phyloP scores from a whole-genome alignment of 352 stramenopile genomes.

The Pythium guiyangense region DNA sequence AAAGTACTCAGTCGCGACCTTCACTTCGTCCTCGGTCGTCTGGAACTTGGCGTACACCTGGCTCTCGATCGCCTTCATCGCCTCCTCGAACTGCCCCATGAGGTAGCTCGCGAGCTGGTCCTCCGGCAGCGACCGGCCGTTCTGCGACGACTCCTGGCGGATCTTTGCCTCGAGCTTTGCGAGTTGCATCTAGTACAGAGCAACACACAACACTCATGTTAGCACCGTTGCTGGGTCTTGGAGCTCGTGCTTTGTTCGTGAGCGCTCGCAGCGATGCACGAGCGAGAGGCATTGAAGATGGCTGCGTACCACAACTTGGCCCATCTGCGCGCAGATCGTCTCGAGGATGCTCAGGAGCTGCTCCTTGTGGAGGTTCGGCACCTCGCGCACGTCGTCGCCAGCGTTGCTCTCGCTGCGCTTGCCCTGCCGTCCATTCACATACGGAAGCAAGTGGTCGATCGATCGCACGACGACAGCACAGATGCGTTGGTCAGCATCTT shows the following conservation, averaged over 20 bases:
- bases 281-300: too few relatives aligned
- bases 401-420: conserved; percentile 52
- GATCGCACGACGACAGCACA: conserved; percentile 5
- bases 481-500: not conserved
- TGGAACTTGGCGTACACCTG: conserved; percentile 89
- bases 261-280: too few relatives aligned
- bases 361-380: conserved; percentile 85
- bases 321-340: conserved; percentile 88
- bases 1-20: conserved; percentile 85
- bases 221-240: not conserved
- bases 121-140: conserved; percentile 70
- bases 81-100: conserved; percentile 88
- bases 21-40: conserved; percentile 85
- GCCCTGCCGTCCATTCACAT: conserved; percentile 16
- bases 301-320: conserved; percentile 75
- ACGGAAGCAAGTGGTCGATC: not conserved
- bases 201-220: too few relatives aligned
- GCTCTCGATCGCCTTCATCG: conserved; percentile 87
- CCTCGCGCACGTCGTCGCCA: conserved; percentile 57
- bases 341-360: conserved; percentile 84
- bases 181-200: conserved; percentile 73
- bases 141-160: conserved; percentile 84
- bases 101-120: conserved; percentile 85
- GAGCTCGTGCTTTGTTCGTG: too few relatives aligned
- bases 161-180: conserved; percentile 87